Conservation (phyloP, 257 asterid species). For the Solanum gracilifrons region DNA sequence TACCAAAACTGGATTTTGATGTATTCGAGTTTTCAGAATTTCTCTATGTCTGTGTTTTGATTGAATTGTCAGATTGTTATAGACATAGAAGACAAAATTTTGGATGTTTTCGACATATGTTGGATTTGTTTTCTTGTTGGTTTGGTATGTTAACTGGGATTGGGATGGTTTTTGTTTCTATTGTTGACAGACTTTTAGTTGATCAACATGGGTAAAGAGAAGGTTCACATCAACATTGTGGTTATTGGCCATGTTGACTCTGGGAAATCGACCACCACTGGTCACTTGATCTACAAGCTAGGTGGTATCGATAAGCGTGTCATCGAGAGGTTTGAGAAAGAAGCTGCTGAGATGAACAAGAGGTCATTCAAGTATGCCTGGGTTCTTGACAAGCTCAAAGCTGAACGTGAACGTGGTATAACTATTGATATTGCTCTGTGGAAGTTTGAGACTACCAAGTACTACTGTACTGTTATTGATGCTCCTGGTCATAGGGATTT, state of each 20-base stretch:
- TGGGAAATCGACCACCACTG: constrained; percentile 39
- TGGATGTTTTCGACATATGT: background rate
- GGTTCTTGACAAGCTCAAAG: constrained; percentile 87
- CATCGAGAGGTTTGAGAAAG: constrained; percentile 82
- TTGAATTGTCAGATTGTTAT: background rate
- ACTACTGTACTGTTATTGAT: constrained; percentile 83
- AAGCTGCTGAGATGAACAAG: constrained; percentile 87
- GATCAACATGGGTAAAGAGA: constrained; percentile 27
- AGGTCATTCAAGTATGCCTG: constrained; percentile 85
- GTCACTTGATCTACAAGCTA: constrained; percentile 66
- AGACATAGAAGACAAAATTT: background rate
- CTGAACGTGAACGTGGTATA: constrained; percentile 88
- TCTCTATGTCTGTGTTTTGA: background rate
- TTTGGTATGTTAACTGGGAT: background rate
- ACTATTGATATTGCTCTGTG: constrained; percentile 82
- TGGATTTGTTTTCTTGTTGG: background rate
- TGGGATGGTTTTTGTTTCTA: background rate
- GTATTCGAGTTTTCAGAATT: background rate
- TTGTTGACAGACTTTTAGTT: background rate
- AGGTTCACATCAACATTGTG: constrained; percentile 36
- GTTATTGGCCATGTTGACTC: constrained; percentile 49
- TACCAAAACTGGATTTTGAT: background rate
- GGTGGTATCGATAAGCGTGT: constrained; percentile 87
- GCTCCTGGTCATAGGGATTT: constrained; percentile 90
- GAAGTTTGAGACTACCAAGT: constrained; percentile 86